Percentiles rank a stretch among this genome's conserved stretches.
These are phyloP conservation scores for Chloroidium sp. DNA, from an alignment of 163 green algal genomes.

Conservation along the genomic window DNA sequence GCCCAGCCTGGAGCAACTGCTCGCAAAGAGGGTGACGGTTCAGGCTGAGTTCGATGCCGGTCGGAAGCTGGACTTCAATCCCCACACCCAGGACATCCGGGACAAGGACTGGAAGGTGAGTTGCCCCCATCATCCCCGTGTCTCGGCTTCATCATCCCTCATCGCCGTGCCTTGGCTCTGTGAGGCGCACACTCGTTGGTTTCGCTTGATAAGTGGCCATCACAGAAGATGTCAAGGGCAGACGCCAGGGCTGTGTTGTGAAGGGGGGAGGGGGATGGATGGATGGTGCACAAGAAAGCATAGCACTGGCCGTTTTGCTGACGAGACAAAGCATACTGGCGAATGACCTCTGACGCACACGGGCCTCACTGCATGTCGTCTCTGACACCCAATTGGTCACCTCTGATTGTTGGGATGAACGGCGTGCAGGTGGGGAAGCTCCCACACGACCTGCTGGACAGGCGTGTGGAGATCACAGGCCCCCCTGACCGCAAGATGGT, in stretches of 20 bases:
- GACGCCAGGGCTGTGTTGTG: too few species aligned
- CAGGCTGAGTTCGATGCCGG: constrained; percentile 64
- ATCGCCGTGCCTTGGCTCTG: too few species aligned
- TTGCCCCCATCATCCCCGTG: background rate
- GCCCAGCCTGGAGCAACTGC: constrained; percentile 48
- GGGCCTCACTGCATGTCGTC: too few species aligned
- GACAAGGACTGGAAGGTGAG: constrained; percentile 49
- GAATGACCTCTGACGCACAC: too few species aligned
- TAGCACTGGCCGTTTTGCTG: background rate
- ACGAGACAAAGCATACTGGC: background rate
- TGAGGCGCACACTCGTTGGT: too few species aligned
- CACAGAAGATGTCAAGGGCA: too few species aligned
- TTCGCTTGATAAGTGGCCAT: too few species aligned
- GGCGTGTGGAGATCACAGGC: constrained; percentile 83
- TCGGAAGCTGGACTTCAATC: constrained; percentile 37
- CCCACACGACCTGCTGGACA: constrained; percentile 63
- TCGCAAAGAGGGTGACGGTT: constrained; percentile 36
- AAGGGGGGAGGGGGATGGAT: too few species aligned
- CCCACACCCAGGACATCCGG: constrained; percentile 31
- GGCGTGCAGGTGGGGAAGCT: constrained; percentile 34
- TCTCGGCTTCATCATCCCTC: too few species aligned
- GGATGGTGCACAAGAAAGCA: background rate
- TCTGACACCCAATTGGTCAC: background rate
- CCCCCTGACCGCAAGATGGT: constrained; percentile 88
- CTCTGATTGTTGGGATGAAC: background rate